Conservation (phyloP, 2,329 filamentous ascomycete species). For the Pseudocercospora fuligena region DNA sequence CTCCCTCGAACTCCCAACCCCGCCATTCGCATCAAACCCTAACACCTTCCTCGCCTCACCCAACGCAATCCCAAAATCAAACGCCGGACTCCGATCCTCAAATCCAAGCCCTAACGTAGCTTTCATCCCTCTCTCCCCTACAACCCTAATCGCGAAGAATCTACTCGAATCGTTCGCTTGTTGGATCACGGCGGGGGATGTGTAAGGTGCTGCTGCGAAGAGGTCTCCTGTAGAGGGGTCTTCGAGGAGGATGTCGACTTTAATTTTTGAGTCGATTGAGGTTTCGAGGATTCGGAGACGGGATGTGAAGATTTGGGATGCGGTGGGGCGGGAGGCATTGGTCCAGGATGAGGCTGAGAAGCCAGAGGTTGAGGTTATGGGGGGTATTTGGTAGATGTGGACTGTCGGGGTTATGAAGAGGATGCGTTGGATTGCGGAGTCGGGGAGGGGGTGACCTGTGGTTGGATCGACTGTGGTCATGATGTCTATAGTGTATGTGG, state of each 20-base stretch:
- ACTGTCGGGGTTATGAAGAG: slow-evolving; percentile 76
- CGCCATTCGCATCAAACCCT: slow-evolving; percentile 58
- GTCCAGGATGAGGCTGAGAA: slow-evolving; percentile 82
- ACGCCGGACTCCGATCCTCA: slow-evolving; percentile 82
- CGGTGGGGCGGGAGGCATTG: slow-evolving; percentile 62
- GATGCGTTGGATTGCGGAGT: slow-evolving; percentile 81
- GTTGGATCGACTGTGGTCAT: slow-evolving; percentile 65
- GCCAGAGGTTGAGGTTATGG: slow-evolving; percentile 75
- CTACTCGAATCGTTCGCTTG: slow-evolving; percentile 77
- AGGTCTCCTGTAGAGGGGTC: slow-evolving; percentile 73
- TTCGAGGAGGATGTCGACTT: slow-evolving; percentile 73
- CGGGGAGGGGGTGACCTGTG: slow-evolving; percentile 62
- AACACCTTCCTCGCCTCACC: slow-evolving; percentile 77
- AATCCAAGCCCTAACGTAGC: slow-evolving; percentile 84
- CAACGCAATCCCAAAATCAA: slow-evolving; percentile 81
- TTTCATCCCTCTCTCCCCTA: slow-evolving; percentile 74
- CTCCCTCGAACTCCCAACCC: slow-evolving; percentile 45
- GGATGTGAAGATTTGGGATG: slow-evolving; percentile 81
- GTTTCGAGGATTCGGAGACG: slow-evolving; percentile 64
- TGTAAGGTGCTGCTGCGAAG: slow-evolving; percentile 85
- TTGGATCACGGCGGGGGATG: slow-evolving; percentile 68
- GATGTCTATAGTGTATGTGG: neutral
- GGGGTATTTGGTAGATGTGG: slow-evolving; percentile 87
- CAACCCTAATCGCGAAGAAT: slow-evolving; percentile 83
- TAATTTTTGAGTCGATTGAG: slow-evolving; percentile 31